Base-by-base conservation (phyloP, 805 yeast genomes). In the Yamadazyma tumulicola region DNA sequence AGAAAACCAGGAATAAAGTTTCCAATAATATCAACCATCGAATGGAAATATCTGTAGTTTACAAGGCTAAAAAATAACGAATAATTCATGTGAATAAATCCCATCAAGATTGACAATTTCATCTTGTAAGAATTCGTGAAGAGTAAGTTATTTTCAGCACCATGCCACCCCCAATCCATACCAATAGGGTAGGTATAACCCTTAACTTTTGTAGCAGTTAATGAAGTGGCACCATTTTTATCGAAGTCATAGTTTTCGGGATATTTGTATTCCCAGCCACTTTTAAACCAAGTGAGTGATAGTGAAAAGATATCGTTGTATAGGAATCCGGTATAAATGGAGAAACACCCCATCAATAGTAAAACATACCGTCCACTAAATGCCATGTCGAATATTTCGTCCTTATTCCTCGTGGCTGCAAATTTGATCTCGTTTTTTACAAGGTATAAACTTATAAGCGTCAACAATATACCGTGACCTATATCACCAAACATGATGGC, bases 401-500 rank as follows among this genome's bases (percentile, higher is more conserved):
- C 88, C 48, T 81, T 71, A 43, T 75, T 75, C 37, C 62, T 57
- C 74, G 77, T 72, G 17, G 61, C 60, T 16, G 67, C 74, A 34
- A 81, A 65, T 25, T 57, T 55, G 35, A 55, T 57, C 53, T 82
- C 88, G 41, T 76, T 75, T 27, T 67, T 49, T 7, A 81, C 81
- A 39, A 82, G 56, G 4, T 61, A 52, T 13, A 68, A 42, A 9
- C 84, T 84, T 14, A 76, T 80, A 45, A 79, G 53, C 19, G 74
- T 55, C 51, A 82, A 61, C 36, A 82, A 63, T 37, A 78, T 59
- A n/a, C 89, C 89, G 52, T 82, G 89, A 8, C 89, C 89, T 43
- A 81, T 62, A 61, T 82, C 89, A 61, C 89, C 89, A 61, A 82
- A 82, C 89, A 82, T 82, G 42, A 82, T 78, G 12, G 89, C 87